phyloP scores from a whole-genome alignment of 305 asterid genomes.

The Solanum hybrid region DNA sequence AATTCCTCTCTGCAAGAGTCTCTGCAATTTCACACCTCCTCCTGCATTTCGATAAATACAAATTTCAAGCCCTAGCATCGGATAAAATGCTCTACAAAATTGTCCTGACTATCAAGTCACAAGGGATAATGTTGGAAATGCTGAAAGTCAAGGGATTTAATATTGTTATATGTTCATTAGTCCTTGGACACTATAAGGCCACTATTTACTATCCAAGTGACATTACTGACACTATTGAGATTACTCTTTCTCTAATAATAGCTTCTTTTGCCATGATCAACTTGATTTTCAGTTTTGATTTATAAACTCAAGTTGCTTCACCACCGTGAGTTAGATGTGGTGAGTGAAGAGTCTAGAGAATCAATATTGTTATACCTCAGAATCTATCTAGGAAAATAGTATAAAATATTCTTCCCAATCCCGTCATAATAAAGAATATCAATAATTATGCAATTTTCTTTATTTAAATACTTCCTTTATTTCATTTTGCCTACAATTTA shows the following conservation, averaged over 20 bases:
- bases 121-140: background rate
- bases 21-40: slow-evolving; percentile 97
- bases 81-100: background rate
- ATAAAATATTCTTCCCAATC: background rate
- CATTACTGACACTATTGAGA: background rate
- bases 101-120: background rate
- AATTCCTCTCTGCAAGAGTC: slow-evolving; percentile 83
- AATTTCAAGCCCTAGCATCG: background rate
- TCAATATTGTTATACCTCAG: background rate
- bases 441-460: background rate
- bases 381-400: background rate
- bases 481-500: background rate
- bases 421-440: background rate
- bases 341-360: background rate
- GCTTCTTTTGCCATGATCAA: background rate
- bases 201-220: background rate
- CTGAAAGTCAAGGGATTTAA: background rate
- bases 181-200: background rate
- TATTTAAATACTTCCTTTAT: background rate
- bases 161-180: background rate
- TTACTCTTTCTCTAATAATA: background rate
- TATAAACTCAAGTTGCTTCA: background rate
- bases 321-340: background rate
- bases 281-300: background rate
- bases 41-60: slow-evolving; percentile 30